phyloP scores from a whole-genome alignment of 345 rosid species.

The Hypericum perforatum region DNA sequence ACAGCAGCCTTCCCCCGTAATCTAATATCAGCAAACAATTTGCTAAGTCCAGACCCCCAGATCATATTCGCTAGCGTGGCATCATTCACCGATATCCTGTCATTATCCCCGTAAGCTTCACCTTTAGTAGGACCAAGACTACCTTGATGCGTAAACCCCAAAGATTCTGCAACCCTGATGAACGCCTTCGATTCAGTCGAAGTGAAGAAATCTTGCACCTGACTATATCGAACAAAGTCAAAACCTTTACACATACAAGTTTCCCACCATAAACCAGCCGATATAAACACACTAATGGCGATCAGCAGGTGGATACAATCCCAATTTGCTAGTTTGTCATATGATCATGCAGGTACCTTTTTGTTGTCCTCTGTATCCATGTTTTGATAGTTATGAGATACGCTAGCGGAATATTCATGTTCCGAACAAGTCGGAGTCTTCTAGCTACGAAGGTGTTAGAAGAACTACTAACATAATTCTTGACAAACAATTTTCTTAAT shows the following conservation, averaged over 20 bases:
- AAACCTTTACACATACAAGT: conserved; percentile 10
- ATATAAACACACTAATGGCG: neutral
- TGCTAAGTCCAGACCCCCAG: conserved; percentile 68
- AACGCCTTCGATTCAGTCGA: conserved; percentile 63
- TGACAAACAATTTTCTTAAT: too few relatives aligned
- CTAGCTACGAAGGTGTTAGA: too few relatives aligned
- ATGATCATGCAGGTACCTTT: too few relatives aligned
- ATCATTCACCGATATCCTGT: conserved; percentile 62
- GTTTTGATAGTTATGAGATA: too few relatives aligned
- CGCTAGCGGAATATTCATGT: too few relatives aligned
- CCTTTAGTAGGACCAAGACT: conserved; percentile 88
- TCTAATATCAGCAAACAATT: conserved; percentile 57
- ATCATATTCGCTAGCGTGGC: conserved; percentile 47
- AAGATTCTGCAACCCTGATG: conserved; percentile 52
- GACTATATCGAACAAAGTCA: conserved; percentile 13
- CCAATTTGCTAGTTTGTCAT: too few relatives aligned
- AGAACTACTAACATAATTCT: too few relatives aligned
- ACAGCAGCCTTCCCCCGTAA: conserved; percentile 67
- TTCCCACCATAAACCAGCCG: neutral
- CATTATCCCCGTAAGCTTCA: conserved; percentile 87
- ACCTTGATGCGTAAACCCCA: conserved; percentile 81
- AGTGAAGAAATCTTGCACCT: conserved; percentile 67
- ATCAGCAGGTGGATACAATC: too few relatives aligned
- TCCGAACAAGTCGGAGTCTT: too few relatives aligned
- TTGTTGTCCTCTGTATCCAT: too few relatives aligned